These are phyloP conservation scores for Lipomyces yamanashiensis DNA, from an alignment of 805 yeast species.

Conservation along the genomic window DNA sequence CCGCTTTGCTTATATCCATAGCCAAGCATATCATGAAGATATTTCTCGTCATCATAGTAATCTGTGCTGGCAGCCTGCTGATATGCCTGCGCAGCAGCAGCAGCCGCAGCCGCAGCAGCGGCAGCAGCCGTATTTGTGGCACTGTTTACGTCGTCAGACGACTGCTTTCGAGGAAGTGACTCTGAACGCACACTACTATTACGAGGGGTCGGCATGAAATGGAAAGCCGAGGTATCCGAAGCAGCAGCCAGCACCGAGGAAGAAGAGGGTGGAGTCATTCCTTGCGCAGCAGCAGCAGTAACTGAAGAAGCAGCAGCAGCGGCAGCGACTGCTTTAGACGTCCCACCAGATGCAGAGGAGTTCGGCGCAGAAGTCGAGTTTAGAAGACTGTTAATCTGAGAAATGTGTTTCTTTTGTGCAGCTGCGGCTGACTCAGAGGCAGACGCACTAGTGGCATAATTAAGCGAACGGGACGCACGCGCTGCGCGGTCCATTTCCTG, in stretches of 20 bases:
- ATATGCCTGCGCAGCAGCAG: conserved; percentile 26
- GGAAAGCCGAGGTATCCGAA: conserved; percentile 11
- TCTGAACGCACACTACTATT: conserved; percentile 28
- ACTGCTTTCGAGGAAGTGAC: conserved; percentile 17
- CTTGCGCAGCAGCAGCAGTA: conserved; percentile 6
- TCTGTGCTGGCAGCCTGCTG: conserved; percentile 29
- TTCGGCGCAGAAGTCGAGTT: conserved; percentile 9
- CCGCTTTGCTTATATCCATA: conserved; percentile 29
- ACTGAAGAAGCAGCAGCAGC: conserved; percentile 4
- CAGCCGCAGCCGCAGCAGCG: conserved; percentile 23
- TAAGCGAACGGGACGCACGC: conserved; percentile 35
- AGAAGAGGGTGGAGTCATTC: conserved; percentile 8
- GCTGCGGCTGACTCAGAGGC: conserved; percentile 8
- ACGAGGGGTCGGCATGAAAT: conserved; percentile 33
- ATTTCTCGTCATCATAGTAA: conserved; percentile 35
- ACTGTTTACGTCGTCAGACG: conserved; percentile 12
- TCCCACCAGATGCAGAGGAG: neutral
- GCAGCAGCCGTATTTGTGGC: conserved; percentile 15
- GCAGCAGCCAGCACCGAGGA: conserved; percentile 8
- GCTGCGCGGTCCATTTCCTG: conserved; percentile 38
- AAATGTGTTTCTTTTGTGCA: conserved; percentile 23
- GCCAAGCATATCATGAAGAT: conserved; percentile 33
- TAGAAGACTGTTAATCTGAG: conserved; percentile 32
- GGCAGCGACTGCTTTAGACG: neutral
- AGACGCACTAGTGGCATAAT: conserved; percentile 10